A percentile compares a stretch with the other conserved stretches of the same genome.
Evolutionary conservation across 805 yeast species (phyloP).

Genomic region (Candida hungchunana): DNA sequence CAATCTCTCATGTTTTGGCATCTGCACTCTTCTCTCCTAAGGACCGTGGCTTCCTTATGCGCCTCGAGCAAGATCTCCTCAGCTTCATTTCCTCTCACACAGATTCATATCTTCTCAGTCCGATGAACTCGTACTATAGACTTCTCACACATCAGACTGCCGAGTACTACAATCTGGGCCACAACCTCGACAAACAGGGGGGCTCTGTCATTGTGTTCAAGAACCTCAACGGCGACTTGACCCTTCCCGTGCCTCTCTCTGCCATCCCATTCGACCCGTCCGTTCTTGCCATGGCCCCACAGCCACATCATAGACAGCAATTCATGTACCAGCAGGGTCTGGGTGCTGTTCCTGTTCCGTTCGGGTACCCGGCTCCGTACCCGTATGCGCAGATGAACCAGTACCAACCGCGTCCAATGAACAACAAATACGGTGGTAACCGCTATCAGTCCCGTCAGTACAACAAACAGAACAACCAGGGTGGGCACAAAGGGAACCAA

Average conservation of each 20-base stretch:
- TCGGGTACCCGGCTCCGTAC: not conserved
- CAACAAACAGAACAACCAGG: no score
- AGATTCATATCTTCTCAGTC: conserved; percentile 36
- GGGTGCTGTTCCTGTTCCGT: not conserved
- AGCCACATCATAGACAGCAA: conserved; percentile 9
- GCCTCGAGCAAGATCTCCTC: conserved; percentile 44
- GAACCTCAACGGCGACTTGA: conserved; percentile 25
- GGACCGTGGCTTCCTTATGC: conserved; percentile 47
- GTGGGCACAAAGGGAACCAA: no score
- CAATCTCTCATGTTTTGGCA: conserved; percentile 28
- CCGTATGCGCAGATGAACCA: not conserved
- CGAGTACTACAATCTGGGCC: conserved; percentile 59
- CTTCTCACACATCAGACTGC: conserved; percentile 67
- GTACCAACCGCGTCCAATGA: not conserved
- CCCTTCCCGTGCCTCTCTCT: conserved; percentile 15
- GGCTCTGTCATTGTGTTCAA: conserved; percentile 41
- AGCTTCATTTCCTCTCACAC: conserved; percentile 40
- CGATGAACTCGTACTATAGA: conserved; percentile 64
- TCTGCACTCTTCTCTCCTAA: conserved; percentile 39
- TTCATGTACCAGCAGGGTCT: conserved; percentile 1
- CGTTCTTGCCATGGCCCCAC: conserved; percentile 6
- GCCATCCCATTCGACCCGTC: conserved; percentile 14
- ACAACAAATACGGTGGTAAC: not conserved
- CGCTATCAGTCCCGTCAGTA: no score
- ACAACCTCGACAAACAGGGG: conserved; percentile 47